Base-by-base conservation (phyloP, 257 asterid species). In the Linaria vulgaris region DNA sequence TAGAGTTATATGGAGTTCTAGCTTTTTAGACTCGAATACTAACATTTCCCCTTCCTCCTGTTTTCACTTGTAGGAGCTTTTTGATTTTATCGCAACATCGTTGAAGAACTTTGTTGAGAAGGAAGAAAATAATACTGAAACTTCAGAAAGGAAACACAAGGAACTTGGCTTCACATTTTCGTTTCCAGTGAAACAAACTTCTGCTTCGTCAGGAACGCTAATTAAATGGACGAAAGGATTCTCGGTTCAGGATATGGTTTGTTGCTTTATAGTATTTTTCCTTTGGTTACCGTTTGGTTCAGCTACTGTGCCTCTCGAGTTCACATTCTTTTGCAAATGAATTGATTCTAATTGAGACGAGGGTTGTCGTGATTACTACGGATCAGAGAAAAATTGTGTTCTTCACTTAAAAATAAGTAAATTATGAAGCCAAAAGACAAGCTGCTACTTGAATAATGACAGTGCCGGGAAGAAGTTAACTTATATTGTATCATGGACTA, bases 91-190 rank as follows among this genome's bases (percentile, higher is more conserved):
- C 63, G 96, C 94, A 11, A 67, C 83, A 54, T 70, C 85, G 8
- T 56, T 91, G 38, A 78, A 79, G 75, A 75, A 82, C 30, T 82
- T 88, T 68, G 80, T 77, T 67, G 95, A 75, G 57, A 79, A 65
- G 72, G 94, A 82, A 57, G 90, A 66, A 53, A 63, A 65, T 58
- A 73, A 15, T 34, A 53, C 74, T 1, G 83, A 74, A 47, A 56
- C 50, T 68, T 72, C 80, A 13, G 74, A 67, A 63, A 54, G 53
- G 55, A 78, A 60, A 69, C 72, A 61, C 60, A 76, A 75, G 72
- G 90, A 77, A 34, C 87, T 91, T 22, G 97, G 97, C 64, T 88
- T 91, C 84, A 91, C 97, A 59, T 88, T 91, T 64, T 88, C 96
- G 1, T 91, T 85, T 73, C 97, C 97, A 1, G 82, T 91, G 72